Evolutionary conservation across 352 stramenopile species (phyloP).

Genomic region (Detonula confervacea): DNA sequence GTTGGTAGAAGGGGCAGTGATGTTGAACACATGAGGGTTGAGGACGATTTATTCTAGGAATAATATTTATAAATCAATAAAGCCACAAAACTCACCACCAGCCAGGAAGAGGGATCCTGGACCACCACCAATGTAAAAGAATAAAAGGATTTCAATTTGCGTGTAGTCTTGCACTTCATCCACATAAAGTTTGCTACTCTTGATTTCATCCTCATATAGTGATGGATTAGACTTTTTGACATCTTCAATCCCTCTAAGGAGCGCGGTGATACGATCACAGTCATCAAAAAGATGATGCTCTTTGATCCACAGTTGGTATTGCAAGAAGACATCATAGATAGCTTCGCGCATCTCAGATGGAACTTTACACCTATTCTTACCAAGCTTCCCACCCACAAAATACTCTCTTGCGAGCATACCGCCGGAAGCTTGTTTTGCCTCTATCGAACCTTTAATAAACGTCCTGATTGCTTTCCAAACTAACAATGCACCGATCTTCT

Average conservation of each 20-base stretch:
- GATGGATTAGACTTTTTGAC: conserved; percentile 22
- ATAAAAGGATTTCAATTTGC: conserved; percentile 68
- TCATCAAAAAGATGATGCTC: conserved; percentile 67
- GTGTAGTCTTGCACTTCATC: conserved; percentile 67
- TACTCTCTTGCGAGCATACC: conserved; percentile 45
- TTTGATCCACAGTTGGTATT: conserved; percentile 57
- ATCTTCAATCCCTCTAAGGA: conserved; percentile 32
- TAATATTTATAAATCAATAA: too few relatives aligned
- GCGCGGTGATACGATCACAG: conserved; percentile 49
- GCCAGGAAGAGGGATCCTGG: conserved; percentile 70
- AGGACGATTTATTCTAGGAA: too few relatives aligned
- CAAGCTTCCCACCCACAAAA: conserved; percentile 57
- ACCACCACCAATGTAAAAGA: conserved; percentile 58
- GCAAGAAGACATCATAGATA: conserved; percentile 61
- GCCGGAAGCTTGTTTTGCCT: conserved; percentile 52
- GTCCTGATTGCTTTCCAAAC: conserved; percentile 75
- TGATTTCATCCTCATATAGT: conserved; percentile 37
- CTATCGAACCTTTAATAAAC: conserved; percentile 80
- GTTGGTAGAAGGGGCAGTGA: too few relatives aligned
- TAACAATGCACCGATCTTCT: conserved; percentile 55
- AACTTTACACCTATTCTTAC: conserved; percentile 65
- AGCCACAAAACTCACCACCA: too few relatives aligned
- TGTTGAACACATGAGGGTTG: too few relatives aligned
- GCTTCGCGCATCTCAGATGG: conserved; percentile 25
- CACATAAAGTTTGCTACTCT: conserved; percentile 58